A percentile compares a stretch with the other conserved stretches of the same genome.
Conservation (phyloP, 345 rosid species). For the Eucalyptus victrix region DNA sequence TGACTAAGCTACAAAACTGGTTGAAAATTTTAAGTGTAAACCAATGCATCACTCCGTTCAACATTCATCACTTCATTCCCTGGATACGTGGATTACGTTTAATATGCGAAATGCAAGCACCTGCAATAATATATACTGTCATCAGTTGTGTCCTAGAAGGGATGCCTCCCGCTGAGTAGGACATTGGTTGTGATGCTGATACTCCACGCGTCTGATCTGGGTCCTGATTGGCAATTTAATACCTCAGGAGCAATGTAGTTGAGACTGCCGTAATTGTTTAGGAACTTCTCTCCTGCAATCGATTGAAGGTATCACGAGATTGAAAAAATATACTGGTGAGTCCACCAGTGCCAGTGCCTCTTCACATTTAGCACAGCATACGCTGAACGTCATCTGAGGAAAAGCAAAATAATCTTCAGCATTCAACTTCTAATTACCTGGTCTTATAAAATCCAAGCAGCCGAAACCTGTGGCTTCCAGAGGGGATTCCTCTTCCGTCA, state of each 20-base stretch:
- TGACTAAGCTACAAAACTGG: neutral
- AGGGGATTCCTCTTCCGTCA: slow-evolving; percentile 19
- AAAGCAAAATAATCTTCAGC: neutral
- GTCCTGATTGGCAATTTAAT: slow-evolving; percentile 32
- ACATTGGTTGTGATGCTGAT: slow-evolving; percentile 33
- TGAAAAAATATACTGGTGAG: neutral
- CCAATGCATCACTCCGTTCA: neutral
- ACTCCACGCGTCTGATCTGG: slow-evolving; percentile 41
- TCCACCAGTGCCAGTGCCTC: neutral
- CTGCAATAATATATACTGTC: slow-evolving; percentile 39
- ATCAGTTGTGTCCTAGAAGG: slow-evolving; percentile 43
- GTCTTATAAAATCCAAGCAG: slow-evolving; percentile 33
- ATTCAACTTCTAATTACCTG: slow-evolving; percentile 5
- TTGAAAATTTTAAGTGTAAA: neutral
- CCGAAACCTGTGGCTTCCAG: slow-evolving; percentile 41
- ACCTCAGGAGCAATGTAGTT: slow-evolving; percentile 41
- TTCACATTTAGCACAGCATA: neutral
- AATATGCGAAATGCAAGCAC: neutral
- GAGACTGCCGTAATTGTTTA: slow-evolving; percentile 48
- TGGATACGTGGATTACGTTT: rapidly evolving
- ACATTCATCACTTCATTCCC: neutral
- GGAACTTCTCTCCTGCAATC: slow-evolving; percentile 32
- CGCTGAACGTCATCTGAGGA: neutral
- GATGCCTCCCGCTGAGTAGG: slow-evolving; percentile 26
- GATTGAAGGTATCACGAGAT: neutral